Base-by-base conservation (phyloP, 2,329 filamentous ascomycete genomes). In the Epichloe glyceriae region DNA sequence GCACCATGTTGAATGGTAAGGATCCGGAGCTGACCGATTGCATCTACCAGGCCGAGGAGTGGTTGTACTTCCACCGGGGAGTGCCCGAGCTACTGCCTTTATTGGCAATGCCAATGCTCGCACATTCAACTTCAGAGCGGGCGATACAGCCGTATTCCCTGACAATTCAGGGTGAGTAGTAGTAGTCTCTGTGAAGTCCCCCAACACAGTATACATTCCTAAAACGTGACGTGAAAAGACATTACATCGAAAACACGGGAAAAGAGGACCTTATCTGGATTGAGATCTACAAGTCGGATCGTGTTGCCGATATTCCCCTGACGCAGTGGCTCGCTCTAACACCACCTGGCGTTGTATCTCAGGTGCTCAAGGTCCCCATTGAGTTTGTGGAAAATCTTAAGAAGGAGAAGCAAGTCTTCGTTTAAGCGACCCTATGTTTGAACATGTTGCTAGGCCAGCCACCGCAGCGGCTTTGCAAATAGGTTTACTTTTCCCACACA, bases 301-400 rank as follows among this genome's bases (percentile, higher is more conserved):
- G 76, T 2, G 80, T 86, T 1, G 78, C 76, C 0, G 83, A 86
- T 59, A 82, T 86, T 54, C 74, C 78, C 0, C 63, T 86, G 42
- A 80, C 77, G 0, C 82, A 86, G 62, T 87, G 82, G 83, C 69
- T 87, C 39, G 82, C 82, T 1, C 66, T 85, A 47, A 85, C 82
- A 0, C 83, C 83, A 0, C 68, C 76, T 0, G 75, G 80, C 46
- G 73, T 84, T 47, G 80, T 83, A 15, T 76, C 79, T 0, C 72
- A 78, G 62, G 73, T 74, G 2, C 67, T 83, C 14, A 82, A 81
- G 58, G 73, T 83, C 14, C 73, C 77, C 0, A 58, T 79, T 4
- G 69, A 72, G n/a, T 70, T 83, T 45, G 78, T 78, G 2, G 64
- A 78, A 57, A 65, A 70, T 10, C 56, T 83, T 51, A 80, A 82